Conservation (phyloP, 2,329 filamentous ascomycete species). For the Diaporthe vaccinii region DNA sequence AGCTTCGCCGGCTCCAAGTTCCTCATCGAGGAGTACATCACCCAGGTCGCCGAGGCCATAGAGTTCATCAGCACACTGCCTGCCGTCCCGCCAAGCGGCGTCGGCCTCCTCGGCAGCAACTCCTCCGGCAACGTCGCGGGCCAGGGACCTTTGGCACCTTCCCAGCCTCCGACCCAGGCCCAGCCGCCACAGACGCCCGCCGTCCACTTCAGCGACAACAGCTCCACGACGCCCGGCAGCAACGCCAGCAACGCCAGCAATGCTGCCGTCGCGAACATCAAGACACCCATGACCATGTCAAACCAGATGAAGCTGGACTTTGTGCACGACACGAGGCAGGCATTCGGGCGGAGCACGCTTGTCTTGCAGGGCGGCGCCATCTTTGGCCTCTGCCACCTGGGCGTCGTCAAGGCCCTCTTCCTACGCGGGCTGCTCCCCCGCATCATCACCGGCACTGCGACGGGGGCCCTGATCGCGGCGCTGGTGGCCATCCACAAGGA, state of each 20-base stretch:
- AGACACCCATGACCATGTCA: slow-evolving; percentile 44
- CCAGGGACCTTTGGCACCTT: background rate
- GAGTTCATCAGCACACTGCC: slow-evolving; percentile 80
- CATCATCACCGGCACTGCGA: slow-evolving; percentile 92
- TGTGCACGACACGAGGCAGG: slow-evolving; percentile 87
- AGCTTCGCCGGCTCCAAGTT: slow-evolving; percentile 91
- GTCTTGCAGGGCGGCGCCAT: slow-evolving; percentile 92
- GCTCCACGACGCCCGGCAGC: slow-evolving; percentile 32
- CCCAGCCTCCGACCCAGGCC: slow-evolving; percentile 3
- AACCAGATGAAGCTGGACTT: slow-evolving; percentile 78
- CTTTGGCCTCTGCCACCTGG: slow-evolving; percentile 90
- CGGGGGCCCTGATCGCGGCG: slow-evolving; percentile 89
- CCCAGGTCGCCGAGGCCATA: slow-evolving; percentile 84
- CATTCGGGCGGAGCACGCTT: slow-evolving; percentile 87
- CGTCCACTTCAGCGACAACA: slow-evolving; percentile 39
- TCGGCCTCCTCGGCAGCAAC: slow-evolving; percentile 12
- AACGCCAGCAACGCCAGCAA: slow-evolving; percentile 28
- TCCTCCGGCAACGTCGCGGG: background rate
- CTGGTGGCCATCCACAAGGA: slow-evolving; percentile 90
- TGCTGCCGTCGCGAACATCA: slow-evolving; percentile 21
- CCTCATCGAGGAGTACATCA: slow-evolving; percentile 91
- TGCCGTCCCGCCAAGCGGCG: slow-evolving; percentile 36
- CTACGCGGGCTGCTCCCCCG: slow-evolving; percentile 84
- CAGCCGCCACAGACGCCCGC: slow-evolving; percentile 28
- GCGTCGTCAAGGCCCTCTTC: slow-evolving; percentile 90